Conservation (phyloP, 441 rosid species). For the Adansonia rubrostipa region DNA sequence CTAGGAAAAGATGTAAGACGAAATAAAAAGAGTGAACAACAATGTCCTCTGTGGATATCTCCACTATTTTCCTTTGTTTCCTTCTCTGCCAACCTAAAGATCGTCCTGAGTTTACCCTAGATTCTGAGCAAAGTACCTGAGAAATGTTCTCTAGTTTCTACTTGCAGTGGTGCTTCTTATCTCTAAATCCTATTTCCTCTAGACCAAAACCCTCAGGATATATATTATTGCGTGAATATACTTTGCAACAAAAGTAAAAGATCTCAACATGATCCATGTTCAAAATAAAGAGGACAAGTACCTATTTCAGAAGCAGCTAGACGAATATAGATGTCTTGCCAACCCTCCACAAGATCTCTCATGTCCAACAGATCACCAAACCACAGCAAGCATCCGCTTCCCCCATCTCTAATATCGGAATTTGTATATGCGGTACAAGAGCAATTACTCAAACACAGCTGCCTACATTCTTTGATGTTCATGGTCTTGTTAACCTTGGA, state of each 20-base stretch:
- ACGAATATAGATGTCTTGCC: constrained; percentile 29
- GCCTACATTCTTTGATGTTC: constrained; percentile 29
- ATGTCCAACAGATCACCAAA: background rate
- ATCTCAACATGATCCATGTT: background rate
- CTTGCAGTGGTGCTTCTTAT: too few relatives aligned
- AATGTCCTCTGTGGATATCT: too few relatives aligned
- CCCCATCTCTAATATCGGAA: constrained; percentile 29
- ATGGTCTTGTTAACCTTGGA: constrained; percentile 27
- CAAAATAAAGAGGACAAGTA: background rate
- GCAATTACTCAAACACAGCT: constrained; percentile 26
- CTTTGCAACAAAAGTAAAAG: too few relatives aligned
- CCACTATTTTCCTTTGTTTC: too few relatives aligned
- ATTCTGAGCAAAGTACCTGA: too few relatives aligned
- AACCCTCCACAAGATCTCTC: background rate
- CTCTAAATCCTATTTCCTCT: too few relatives aligned
- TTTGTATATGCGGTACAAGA: constrained; percentile 36
- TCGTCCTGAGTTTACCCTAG: too few relatives aligned
- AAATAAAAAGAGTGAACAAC: too few relatives aligned
- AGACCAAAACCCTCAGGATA: too few relatives aligned
- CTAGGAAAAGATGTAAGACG: too few relatives aligned
- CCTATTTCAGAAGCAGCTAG: constrained; percentile 29
- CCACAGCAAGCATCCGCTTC: constrained; percentile 31
- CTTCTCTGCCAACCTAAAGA: too few relatives aligned
- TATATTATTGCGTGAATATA: background rate
- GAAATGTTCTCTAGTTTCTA: too few relatives aligned